Base-by-base conservation (phyloP, 2,329 filamentous ascomycete species). In the Camptophora hylomeconis region DNA sequence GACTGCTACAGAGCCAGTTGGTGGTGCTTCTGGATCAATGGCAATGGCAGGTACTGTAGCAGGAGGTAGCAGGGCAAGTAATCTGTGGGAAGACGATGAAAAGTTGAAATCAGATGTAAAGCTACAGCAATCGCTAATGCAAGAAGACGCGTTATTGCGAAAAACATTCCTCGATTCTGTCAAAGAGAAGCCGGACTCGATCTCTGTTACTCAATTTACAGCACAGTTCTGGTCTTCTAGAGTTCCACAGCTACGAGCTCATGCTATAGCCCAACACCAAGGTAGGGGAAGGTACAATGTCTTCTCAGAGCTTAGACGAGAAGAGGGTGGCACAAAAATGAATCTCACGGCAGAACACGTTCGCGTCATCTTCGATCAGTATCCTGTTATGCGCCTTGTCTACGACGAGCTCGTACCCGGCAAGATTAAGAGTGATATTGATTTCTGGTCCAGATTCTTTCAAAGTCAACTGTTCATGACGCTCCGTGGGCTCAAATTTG, bases 381-480 rank as follows among this genome's bases (percentile, higher is more conserved):
- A 98, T 53, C 84, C 89, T 2, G 64, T 98, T 1, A 78, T 98
- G 35, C 80, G 82, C 50, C 73, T 75, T 12, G 80, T 92, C 5
- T 95, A 94, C 54, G 83, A 95, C 48, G 86, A 94, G 49, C 83
- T 86, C 41, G 84, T 94, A 0, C 84, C 82, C 4, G 80, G 79
- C 35, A 39, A 33, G 22, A 28, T 28, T 12, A 56, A 92, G 20
- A 73, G 67, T 15, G 81, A 92, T 46, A 65, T 67, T 32, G 74
- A 82, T 27, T 98, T 98, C 50, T 98, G 87, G 86, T 80, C 80
- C 5, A 71, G 82, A 9, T 98, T 98, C 57, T 95, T 98, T 52
- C 72, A 86, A 37, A 93, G 83, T 53, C 72, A 80, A 32, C 61
- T 98, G 6, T 83, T 84, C 41, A 94, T 93, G 57, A 87, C 84